Evolutionary conservation across 225 moss, liverwort and hornwort species (phyloP), one percentile per base, ranked within the genome.

Genomic region (Sphagnum tenellum): DNA sequence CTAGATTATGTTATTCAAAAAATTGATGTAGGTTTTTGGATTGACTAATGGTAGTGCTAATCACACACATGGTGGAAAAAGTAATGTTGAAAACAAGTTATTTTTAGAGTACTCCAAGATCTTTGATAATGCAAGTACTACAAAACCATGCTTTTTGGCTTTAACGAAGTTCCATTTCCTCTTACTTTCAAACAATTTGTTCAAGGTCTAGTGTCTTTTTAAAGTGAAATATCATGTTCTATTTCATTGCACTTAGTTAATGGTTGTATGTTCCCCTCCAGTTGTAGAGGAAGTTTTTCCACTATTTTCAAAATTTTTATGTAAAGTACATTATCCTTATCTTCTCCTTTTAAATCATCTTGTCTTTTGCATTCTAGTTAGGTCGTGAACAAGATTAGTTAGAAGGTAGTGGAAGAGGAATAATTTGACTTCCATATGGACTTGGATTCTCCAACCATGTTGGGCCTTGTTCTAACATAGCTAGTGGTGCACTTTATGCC

Each of bases 341-440:
- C n/a, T n/a, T n/a, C n/a, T n/a, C n/a, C n/a, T n/a, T n/a, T n/a
- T n/a, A n/a, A n/a, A n/a, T n/a, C n/a, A n/a, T n/a, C n/a, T n/a
- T n/a, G n/a, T n/a, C n/a, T n/a, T n/a, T n/a, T n/a, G n/a, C n/a
- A n/a, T n/a, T n/a, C n/a, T n/a, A n/a, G n/a, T n/a, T n/a, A n/a
- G n/a, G 81, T 94, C 75, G 89, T 94, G 59, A 94, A 89, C 70
- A 86, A 81, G 75, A 83, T 86, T 29, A 94, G 88, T 78, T 75
- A 94, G 75, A 83, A 89, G 82, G 89, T 94, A 64, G 88, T 94
- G 67, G 83, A 90, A 72, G 90, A 90, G 73, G 75, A 75, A 71
- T 88, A 77, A 50, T 80, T 94, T 76, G 94, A 91, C 70, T 50
- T 63, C 49, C 80, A 76, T 63, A 73, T 45, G 70, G 84, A 85